Evolutionary conservation across 1,139 yeast genomes (phyloP).

Genomic region (Candida freyschussii): DNA sequence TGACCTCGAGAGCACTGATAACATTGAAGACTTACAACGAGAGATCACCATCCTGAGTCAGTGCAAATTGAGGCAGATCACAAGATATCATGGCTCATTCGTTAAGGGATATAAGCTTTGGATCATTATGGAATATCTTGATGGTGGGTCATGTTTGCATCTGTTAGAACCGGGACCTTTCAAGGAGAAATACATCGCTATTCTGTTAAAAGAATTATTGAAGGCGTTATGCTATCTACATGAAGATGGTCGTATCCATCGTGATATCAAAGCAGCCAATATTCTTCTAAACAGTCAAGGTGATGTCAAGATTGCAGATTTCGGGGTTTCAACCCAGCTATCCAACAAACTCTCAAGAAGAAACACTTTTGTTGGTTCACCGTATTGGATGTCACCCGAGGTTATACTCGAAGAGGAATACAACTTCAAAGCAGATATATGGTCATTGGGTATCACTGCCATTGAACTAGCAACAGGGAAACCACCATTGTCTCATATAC

Average conservation of each 20-base stretch:
- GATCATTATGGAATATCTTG: conserved; percentile 87
- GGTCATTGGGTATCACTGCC: conserved; percentile 94
- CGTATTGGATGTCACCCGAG: conserved; percentile 99
- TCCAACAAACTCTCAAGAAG: conserved; percentile 72
- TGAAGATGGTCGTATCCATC: conserved; percentile 72
- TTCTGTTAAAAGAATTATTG: conserved; percentile 56
- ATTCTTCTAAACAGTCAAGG: conserved; percentile 64
- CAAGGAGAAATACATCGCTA: conserved; percentile 50
- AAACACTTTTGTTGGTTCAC: conserved; percentile 95
- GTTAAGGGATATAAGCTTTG: conserved; percentile 74
- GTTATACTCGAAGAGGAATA: conserved; percentile 86
- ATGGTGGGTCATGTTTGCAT: conserved; percentile 81
- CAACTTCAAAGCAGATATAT: conserved; percentile 83
- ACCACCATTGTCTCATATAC: conserved; percentile 72
- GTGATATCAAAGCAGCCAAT: conserved; percentile 86
- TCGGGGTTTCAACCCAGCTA: conserved; percentile 89
- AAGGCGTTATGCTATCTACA: conserved; percentile 69
- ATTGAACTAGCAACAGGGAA: conserved; percentile 78
- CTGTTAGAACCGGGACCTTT: conserved; percentile 58
- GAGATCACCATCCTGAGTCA: conserved; percentile 76
- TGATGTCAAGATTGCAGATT: conserved; percentile 89
- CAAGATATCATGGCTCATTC: conserved; percentile 76
- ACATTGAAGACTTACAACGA: conserved; percentile 71
- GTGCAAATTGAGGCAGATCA: conserved; percentile 65
- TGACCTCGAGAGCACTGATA: conserved; percentile 74